Conservation (phyloP, 306 rosid species). For the Vigna radiata region DNA sequence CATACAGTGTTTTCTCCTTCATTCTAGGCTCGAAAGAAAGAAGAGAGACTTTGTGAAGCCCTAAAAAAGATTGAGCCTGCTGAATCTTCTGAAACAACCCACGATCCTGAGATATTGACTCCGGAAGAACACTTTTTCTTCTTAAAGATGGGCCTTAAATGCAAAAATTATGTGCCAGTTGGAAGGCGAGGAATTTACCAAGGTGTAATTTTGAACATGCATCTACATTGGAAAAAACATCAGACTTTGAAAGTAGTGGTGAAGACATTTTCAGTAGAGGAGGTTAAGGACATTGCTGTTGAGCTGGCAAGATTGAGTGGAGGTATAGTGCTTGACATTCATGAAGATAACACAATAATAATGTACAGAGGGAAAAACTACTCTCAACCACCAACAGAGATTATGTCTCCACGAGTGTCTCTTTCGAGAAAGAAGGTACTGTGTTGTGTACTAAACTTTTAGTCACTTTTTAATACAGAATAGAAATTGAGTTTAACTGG, state of each 20-base stretch:
- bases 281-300: slow-evolving; percentile 86
- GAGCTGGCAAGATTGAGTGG: slow-evolving; percentile 92
- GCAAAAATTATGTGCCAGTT: slow-evolving; percentile 92
- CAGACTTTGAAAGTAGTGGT: slow-evolving; percentile 89
- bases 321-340: slow-evolving; percentile 91
- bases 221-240: slow-evolving; percentile 98
- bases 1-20: slow-evolving; percentile 34
- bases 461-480: slow-evolving; percentile 1
- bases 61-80: slow-evolving; percentile 86
- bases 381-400: slow-evolving; percentile 95
- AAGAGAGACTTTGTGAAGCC: slow-evolving; percentile 72
- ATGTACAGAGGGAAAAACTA: slow-evolving; percentile 99
- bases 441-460: slow-evolving; percentile 9
- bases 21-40: slow-evolving; percentile 80
- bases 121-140: slow-evolving; percentile 97
- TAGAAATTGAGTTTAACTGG: slow-evolving; percentile 4
- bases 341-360: slow-evolving; percentile 84
- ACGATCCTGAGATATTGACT: slow-evolving; percentile 96
- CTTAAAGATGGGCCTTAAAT: slow-evolving; percentile 89
- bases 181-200: slow-evolving; percentile 96
- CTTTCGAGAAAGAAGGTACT: slow-evolving; percentile 91
- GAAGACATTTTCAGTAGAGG: slow-evolving; percentile 86
- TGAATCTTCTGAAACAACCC: slow-evolving; percentile 73
- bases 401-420: slow-evolving; percentile 93
- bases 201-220: slow-evolving; percentile 97